These are phyloP conservation scores for Lachnellula subtilissima DNA, from an alignment of 2,329 filamentous ascomycete genomes.

Conservation along the genomic window DNA sequence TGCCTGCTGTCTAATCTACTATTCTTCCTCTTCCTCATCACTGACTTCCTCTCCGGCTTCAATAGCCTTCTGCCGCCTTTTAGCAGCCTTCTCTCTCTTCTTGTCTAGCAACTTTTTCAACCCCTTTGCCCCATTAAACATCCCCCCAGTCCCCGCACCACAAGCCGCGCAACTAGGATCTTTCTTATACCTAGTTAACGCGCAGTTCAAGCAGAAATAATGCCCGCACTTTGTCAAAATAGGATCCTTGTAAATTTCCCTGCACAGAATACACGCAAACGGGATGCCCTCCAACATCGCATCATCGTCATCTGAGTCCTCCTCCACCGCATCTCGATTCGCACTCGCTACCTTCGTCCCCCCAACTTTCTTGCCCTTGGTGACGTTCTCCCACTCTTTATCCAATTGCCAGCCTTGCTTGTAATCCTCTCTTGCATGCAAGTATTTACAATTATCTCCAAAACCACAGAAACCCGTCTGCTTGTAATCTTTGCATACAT, in stretches of 20 bases:
- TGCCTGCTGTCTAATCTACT: conserved; percentile 1
- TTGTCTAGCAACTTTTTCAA: conserved; percentile 69
- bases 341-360: conserved; percentile 43
- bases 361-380: conserved; percentile 62
- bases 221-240: conserved; percentile 88
- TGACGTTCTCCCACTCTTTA: conserved; percentile 83
- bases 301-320: conserved; percentile 42
- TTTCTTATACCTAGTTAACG: conserved; percentile 78
- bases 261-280: conserved; percentile 33
- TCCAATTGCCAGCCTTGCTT: conserved; percentile 96
- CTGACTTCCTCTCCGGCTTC: conserved; percentile 48
- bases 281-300: conserved; percentile 30
- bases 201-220: conserved; percentile 92
- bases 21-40: conserved; percentile 39
- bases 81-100: conserved; percentile 55
- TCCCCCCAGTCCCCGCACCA: conserved; percentile 76
- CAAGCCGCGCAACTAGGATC: conserved; percentile 85
- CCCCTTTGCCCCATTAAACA: conserved; percentile 84
- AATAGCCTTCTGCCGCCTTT: conserved; percentile 47
- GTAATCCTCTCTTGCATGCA: conserved; percentile 72
- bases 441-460: conserved; percentile 65
- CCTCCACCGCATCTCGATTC: conserved; percentile 33
- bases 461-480: conserved; percentile 55
- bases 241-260: conserved; percentile 49
- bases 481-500: conserved; percentile 94